Evolutionary conservation across 768 basidiomycete species (phyloP), one percentile per base, ranked within the genome.

Genomic region (Tylopilus intermedius): DNA sequence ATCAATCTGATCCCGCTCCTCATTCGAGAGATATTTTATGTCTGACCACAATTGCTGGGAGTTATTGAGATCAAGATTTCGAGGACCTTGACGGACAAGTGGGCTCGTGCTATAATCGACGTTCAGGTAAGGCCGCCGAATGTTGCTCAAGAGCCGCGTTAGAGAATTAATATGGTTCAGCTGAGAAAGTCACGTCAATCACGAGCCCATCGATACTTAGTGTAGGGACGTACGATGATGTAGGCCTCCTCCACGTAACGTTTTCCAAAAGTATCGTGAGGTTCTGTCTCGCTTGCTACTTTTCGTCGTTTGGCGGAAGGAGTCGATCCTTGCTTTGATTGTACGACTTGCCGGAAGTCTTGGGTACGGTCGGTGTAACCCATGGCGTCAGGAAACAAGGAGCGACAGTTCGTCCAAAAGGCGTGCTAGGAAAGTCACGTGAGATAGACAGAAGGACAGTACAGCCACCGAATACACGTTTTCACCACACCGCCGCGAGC

Each of bases 1-100:
- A 76, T 99, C 96, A 49, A 99, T 90, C 72, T 96, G 92, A 71
- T 97, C 94, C 55, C 94, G 78, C 68, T 99, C 94, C 57, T 90
- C 83, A 64, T 97, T 94, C 8, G 83, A 83, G 6, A 99, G 78
- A 62, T 85, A 74, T 56, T 80, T 81, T 47, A 90, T 74, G 48
- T 79, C 78, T 15, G 76, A 68, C 87, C 86, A 90, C 42, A 76
- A 72, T 54, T 76, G 72, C 53, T 75, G 70, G 44, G 78, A 65
- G 48, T 72, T 72, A 22, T 65, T 71, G 11, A 89, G 62, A 71
- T 90, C 84, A 50, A 89, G 70, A 41, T 67, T 78, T 41, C 79
- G 77, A 14, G 74, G 65, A 30, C 60, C 58, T 61, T 81, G 80
- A 27, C 82, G 79, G 21, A 75, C 69, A 43, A 79, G 66, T 11